A percentile compares a stretch with the other conserved stretches of the same genome.
Evolutionary conservation across 306 rosid species (phyloP).

Genomic region (Gastrolobium villosum): DNA sequence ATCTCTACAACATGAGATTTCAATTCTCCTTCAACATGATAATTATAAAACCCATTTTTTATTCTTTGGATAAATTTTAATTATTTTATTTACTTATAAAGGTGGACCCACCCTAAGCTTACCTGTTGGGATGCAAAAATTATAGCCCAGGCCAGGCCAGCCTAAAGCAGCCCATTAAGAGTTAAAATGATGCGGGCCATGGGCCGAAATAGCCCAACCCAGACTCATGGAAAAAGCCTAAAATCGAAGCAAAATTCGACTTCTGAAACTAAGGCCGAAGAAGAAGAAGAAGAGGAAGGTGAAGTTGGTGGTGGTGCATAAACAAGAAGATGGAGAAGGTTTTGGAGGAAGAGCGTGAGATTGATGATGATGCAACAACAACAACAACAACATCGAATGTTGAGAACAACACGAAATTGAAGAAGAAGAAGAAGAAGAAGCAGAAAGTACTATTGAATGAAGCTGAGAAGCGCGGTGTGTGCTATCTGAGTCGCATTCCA

Average conservation of each 20-base stretch:
- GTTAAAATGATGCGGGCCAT: no score
- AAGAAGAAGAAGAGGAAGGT: no score
- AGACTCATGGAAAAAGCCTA: no score
- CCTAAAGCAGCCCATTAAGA: no score
- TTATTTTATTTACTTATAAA: no score
- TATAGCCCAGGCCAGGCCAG: not conserved
- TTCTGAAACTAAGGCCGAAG: not conserved
- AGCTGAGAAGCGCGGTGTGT: conserved; percentile 75
- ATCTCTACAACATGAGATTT: no score
- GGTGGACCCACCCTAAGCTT: not conserved
- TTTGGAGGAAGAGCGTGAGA: conserved; percentile 30
- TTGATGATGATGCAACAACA: not conserved
- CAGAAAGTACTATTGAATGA: conserved; percentile 62
- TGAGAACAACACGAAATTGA: conserved; percentile 7
- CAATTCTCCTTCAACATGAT: no score
- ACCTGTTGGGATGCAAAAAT: no score
- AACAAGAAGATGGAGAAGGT: not conserved
- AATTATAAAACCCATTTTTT: no score
- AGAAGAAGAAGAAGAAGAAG: conserved; percentile 37
- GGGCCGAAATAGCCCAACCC: no score
- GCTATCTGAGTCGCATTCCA: conserved; percentile 86
- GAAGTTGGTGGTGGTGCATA: not conserved
- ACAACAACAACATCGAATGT: not conserved
- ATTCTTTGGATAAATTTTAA: no score
- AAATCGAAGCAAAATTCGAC: not conserved